phyloP scores from a whole-genome alignment of 2,329 filamentous ascomycete species.

The Cladosporium oxysporum region DNA sequence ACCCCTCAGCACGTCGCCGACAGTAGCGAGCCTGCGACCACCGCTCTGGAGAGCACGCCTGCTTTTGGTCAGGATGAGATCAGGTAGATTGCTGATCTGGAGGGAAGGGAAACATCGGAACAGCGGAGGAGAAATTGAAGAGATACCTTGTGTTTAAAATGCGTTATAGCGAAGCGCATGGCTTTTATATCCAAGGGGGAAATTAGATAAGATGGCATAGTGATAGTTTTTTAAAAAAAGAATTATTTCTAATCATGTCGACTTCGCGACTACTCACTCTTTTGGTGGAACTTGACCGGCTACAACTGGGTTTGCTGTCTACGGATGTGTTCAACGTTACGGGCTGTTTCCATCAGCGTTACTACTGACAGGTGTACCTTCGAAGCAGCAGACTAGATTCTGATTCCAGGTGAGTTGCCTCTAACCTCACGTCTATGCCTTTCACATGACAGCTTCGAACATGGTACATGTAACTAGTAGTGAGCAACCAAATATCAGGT shows the following conservation, averaged over 20 bases:
- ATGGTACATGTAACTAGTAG: too few relatives aligned
- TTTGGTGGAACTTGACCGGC: not conserved
- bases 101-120: not conserved
- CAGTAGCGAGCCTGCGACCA: constrained; percentile 4
- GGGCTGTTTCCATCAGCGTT: not conserved
- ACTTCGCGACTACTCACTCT: not conserved
- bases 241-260: not conserved
- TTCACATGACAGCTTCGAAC: too few relatives aligned
- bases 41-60: constrained; percentile 22
- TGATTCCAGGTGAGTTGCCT: not conserved
- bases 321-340: too few relatives aligned
- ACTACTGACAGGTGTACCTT: not conserved
- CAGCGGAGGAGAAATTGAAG: not conserved
- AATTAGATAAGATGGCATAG: constrained; percentile 1
- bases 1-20: constrained; percentile 9
- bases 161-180: constrained; percentile 3
- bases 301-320: not conserved
- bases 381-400: not conserved
- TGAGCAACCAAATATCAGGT: too few relatives aligned
- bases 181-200: not conserved
- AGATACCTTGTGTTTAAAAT: not conserved
- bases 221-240: not conserved
- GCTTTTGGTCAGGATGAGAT: constrained; percentile 22
- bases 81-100: not conserved
- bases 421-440: too few relatives aligned